Evolutionary conservation across 495 filamentous ascomycete genomes (phyloP).

Genomic region (Durotheca rogersii): DNA sequence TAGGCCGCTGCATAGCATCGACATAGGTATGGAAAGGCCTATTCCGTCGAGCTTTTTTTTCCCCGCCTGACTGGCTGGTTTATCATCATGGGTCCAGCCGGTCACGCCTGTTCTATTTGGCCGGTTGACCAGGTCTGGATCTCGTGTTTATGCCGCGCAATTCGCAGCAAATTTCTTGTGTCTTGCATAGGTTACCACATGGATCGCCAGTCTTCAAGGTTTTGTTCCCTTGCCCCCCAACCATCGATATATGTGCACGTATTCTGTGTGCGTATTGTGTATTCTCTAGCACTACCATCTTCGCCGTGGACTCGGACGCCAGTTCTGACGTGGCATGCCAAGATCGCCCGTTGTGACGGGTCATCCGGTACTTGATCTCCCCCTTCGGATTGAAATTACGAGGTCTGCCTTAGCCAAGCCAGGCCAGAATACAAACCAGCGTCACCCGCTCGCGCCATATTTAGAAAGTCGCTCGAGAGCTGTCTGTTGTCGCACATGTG

Average conservation of each 20-base stretch:
- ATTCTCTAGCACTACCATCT: no score
- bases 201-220: no score
- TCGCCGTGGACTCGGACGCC: conserved; percentile 6
- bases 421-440: background rate
- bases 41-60: conserved; percentile 1
- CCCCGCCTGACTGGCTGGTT: background rate
- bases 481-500: background rate
- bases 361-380: conserved; percentile 9
- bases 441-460: background rate
- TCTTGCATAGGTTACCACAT: conserved; percentile 8
- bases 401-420: conserved; percentile 13
- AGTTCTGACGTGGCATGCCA: conserved; percentile 18
- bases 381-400: conserved; percentile 17
- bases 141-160: background rate
- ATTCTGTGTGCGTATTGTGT: no score
- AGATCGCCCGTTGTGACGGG: conserved; percentile 15
- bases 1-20: background rate
- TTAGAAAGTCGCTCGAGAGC: background rate
- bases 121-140: background rate
- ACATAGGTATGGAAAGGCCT: background rate
- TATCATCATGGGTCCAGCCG: background rate
- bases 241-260: no score
- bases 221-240: no score
- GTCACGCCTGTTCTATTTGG: no score
- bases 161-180: conserved; percentile 7